Percentiles rank a stretch among this genome's conserved stretches.
phyloP scores from a whole-genome alignment of 306 rosid genomes.

The Senna siamea region DNA sequence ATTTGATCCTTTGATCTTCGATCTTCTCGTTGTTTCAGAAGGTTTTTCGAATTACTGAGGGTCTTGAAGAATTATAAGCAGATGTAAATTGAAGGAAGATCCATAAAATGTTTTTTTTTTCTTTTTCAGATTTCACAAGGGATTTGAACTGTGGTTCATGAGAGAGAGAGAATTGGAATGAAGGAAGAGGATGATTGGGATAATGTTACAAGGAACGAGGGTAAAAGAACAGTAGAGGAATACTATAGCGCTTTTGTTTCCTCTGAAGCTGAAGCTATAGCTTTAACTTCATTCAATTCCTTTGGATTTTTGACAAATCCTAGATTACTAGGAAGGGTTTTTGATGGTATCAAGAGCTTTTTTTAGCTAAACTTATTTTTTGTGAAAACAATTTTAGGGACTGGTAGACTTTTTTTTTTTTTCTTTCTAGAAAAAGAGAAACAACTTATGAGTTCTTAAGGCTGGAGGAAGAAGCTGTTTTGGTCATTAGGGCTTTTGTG shows the following conservation, averaged over 20 bases:
- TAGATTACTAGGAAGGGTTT: slow-evolving; percentile 44
- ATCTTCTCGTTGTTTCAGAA: too few relatives aligned
- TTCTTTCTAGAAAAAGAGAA: slow-evolving; percentile 22
- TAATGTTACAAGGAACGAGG: slow-evolving; percentile 36
- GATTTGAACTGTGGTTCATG: slow-evolving; percentile 18
- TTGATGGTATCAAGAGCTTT: slow-evolving; percentile 33
- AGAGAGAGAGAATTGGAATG: slow-evolving; percentile 8
- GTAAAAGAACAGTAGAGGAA: slow-evolving; percentile 51
- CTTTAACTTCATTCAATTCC: slow-evolving; percentile 38
- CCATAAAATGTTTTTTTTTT: too few relatives aligned
- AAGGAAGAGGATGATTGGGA: slow-evolving; percentile 26
- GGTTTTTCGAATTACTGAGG: too few relatives aligned
- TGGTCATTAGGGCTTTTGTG: slow-evolving; percentile 58
- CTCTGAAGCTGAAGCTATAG: too few relatives aligned
- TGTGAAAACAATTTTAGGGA: slow-evolving; percentile 29
- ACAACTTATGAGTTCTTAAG: neutral
- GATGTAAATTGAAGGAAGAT: too few relatives aligned
- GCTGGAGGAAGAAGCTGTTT: slow-evolving; percentile 36
- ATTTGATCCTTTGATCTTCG: slow-evolving; percentile 34
- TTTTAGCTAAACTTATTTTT: slow-evolving; percentile 37
- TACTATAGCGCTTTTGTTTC: neutral
- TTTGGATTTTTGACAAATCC: slow-evolving; percentile 54
- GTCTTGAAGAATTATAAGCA: too few relatives aligned
- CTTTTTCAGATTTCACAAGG: slow-evolving; percentile 24
- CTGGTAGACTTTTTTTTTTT: slow-evolving; percentile 30